These are phyloP conservation scores for Epichloe coenophiala DNA, from an alignment of 2,329 filamentous ascomycete species.

Conservation along the genomic window DNA sequence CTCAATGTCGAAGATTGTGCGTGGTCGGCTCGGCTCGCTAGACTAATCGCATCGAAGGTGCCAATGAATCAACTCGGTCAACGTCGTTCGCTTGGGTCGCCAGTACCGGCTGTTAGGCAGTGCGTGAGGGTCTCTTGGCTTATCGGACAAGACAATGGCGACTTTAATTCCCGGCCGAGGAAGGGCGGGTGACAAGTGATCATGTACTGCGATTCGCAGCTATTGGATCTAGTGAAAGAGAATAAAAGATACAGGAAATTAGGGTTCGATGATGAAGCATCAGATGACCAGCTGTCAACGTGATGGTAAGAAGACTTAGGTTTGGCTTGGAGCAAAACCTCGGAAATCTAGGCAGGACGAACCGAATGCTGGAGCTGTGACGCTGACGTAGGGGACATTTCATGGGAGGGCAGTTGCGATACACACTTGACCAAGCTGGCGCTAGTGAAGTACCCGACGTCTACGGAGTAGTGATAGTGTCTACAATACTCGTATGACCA, in stretches of 20 bases:
- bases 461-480: no score
- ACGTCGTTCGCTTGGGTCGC: background rate
- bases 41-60: background rate
- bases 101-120: background rate
- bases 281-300: background rate
- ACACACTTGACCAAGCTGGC: no score
- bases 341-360: background rate
- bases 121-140: background rate
- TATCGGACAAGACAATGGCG: background rate
- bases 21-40: background rate
- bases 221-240: background rate
- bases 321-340: background rate
- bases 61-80: background rate
- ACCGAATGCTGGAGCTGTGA: background rate
- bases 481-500: no score
- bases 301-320: background rate
- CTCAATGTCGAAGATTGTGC: background rate
- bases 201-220: background rate
- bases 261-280: background rate
- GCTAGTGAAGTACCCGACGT: no score
- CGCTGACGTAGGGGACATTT: background rate
- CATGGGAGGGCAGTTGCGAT: background rate
- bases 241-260: background rate
- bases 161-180: background rate
- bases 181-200: background rate